phyloP scores from a whole-genome alignment of 371 early-diverging fungal species.

The Syncephalastrum monosporum region DNA sequence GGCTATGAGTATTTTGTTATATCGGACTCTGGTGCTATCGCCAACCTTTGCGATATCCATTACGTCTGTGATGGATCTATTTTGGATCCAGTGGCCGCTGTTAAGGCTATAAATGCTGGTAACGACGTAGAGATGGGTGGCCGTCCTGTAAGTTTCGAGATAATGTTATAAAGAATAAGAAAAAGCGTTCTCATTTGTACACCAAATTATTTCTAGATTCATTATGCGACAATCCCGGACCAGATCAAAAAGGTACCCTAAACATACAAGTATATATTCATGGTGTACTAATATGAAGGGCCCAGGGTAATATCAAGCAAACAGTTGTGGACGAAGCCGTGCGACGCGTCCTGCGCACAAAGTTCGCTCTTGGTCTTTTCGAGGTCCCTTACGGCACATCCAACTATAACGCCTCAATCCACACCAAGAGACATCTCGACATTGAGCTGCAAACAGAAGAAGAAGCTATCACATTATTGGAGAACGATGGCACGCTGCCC shows the following conservation, averaged over 20 bases:
- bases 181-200: not conserved
- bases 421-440: conserved; percentile 13
- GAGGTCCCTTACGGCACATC: conserved; percentile 17
- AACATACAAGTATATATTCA: not conserved
- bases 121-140: conserved; percentile 28
- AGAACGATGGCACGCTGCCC: conserved; percentile 40
- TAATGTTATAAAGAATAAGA: not conserved
- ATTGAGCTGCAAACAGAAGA: conserved; percentile 18
- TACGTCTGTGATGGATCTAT: conserved; percentile 12
- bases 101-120: conserved; percentile 17
- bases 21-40: conserved; percentile 25
- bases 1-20: conserved; percentile 25
- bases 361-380: conserved; percentile 24
- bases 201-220: conserved; percentile 9
- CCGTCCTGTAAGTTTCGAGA: conserved; percentile 12
- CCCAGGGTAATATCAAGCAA: conserved; percentile 39
- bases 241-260: conserved; percentile 15
- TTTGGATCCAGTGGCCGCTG: conserved; percentile 15
- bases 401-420: conserved; percentile 27
- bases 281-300: not conserved
- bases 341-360: conserved; percentile 20
- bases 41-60: conserved; percentile 14
- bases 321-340: conserved; percentile 26
- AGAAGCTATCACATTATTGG: conserved; percentile 38
- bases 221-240: conserved; percentile 13